A percentile compares a stretch with the other conserved stretches of the same genome.
phyloP scores from a whole-genome alignment of 805 yeast genomes.

The Yamadazyma endophytica region DNA sequence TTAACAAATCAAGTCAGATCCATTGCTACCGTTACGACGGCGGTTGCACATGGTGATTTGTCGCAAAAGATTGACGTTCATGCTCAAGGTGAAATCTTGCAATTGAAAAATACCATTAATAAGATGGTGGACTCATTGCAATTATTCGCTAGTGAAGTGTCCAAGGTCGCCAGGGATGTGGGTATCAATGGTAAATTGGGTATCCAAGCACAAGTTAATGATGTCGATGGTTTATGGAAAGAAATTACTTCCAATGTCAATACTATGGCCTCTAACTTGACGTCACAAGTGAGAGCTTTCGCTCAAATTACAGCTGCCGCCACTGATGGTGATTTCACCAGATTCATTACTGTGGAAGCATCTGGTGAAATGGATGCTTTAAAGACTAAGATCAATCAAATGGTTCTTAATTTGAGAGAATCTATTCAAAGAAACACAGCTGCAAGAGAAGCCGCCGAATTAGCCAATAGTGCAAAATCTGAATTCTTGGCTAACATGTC shows the following conservation, averaged over 20 bases:
- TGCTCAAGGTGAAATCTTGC: slow-evolving; percentile 87
- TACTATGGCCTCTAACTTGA: slow-evolving; percentile 90
- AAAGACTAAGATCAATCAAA: slow-evolving; percentile 65
- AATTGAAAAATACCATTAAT: slow-evolving; percentile 80
- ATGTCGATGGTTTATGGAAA: slow-evolving; percentile 90
- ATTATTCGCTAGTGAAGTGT: slow-evolving; percentile 82
- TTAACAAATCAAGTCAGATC: slow-evolving; percentile 76
- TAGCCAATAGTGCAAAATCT: slow-evolving; percentile 84
- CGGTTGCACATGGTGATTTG: slow-evolving; percentile 87
- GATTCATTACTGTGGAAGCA: slow-evolving; percentile 88
- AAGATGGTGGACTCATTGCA: slow-evolving; percentile 91
- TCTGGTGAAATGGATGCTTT: slow-evolving; percentile 83
- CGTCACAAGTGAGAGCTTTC: slow-evolving; percentile 89
- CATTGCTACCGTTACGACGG: slow-evolving; percentile 86
- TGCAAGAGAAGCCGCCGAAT: slow-evolving; percentile 91
- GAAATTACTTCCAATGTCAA: slow-evolving; percentile 88
- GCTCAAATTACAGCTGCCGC: slow-evolving; percentile 94
- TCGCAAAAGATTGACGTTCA: slow-evolving; percentile 83
- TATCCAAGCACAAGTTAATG: slow-evolving; percentile 86
- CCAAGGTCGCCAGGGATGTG: slow-evolving; percentile 87
- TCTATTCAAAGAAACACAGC: slow-evolving; percentile 89
- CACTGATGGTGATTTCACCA: slow-evolving; percentile 88
- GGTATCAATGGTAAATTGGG: slow-evolving; percentile 93
- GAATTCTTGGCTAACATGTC: slow-evolving; percentile 79
- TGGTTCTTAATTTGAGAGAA: slow-evolving; percentile 83